Evolutionary conservation across 2,329 filamentous ascomycete genomes (phyloP), one percentile per base, ranked within the genome.

Genomic region (Emergomyces pasteurianus): DNA sequence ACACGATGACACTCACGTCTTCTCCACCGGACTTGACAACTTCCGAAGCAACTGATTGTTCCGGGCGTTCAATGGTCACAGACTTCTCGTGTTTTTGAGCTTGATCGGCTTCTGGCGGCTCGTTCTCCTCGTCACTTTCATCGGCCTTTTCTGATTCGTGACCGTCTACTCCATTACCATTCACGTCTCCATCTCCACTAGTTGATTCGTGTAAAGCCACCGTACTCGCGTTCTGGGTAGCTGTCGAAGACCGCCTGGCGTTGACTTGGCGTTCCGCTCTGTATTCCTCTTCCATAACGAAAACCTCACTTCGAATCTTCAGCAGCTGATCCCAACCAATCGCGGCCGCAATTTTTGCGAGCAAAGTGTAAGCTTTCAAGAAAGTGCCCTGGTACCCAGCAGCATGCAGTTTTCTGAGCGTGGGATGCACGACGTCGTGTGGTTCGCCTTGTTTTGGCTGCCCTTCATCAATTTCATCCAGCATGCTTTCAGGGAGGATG

Each of bases 271-370:
- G 72, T 76, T 97, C 94, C 61, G 87, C 88, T 56, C 94, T 86
- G 72, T 99, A 99, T 74, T 99, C 94, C 70, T 99, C 94, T 73
- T 99, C 94, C 94, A 99, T 99, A 56, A 99, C 94, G 68, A 99
- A 99, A 1, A 99, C 94, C 64, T 92, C 92, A 77, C 92, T 97
- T 67, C 94, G 84, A 69, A 95, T 96, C 74, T 90, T 95, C 58
- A 99, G 79, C 26, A 99, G 81, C 71, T 96, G 90, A 68, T 99
- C 94, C 94, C 94, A 99, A 46, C 94, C 94, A 68, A 99, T 96
- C 75, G 94, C 92, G 63, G 90, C 87, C 0, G 92, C 95, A 79
- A 99, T 92, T 72, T 96, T 92, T 0, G 94, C 97, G 63, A 99
- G 80, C 40, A 99, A 87, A 65, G 86, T 86, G 76, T 99, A 99